These are phyloP conservation scores for Candida sojae DNA, from an alignment of 1,139 yeast species.

Conservation along the genomic window DNA sequence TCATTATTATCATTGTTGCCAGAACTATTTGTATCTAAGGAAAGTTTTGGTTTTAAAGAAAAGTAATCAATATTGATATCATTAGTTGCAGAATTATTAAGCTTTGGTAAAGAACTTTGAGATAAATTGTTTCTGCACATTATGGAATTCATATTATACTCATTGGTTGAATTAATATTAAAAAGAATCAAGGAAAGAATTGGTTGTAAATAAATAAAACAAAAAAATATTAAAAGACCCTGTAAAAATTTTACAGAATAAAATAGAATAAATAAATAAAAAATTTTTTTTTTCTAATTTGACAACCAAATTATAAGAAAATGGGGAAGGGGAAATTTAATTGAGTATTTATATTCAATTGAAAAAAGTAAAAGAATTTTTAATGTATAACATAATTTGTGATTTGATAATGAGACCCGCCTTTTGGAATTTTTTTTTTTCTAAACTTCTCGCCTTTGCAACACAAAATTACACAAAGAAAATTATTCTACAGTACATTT, in stretches of 20 bases:
- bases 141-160: neutral
- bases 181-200: neutral
- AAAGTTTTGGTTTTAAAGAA: slow-evolving; percentile 15
- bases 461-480: neutral
- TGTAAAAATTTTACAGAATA: too few species aligned
- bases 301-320: too few species aligned
- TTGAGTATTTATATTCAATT: too few species aligned
- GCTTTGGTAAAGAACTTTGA: slow-evolving; percentile 1
- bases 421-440: neutral
- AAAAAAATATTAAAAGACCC: too few species aligned
- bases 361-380: too few species aligned
- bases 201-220: neutral
- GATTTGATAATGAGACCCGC: slow-evolving; percentile 3
- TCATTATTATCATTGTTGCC: neutral
- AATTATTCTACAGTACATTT: neutral
- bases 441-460: neutral
- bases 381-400: neutral
- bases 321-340: too few species aligned
- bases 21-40: slow-evolving; percentile 9
- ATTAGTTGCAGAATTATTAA: neutral
- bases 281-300: too few species aligned
- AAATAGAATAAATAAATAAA: too few species aligned
- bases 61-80: slow-evolving; percentile 10
- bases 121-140: slow-evolving; percentile 5
- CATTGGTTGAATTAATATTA: neutral